Evolutionary conservation across 2,329 filamentous ascomycete genomes (phyloP).

Genomic region (Sporothrix dimorphospora): DNA sequence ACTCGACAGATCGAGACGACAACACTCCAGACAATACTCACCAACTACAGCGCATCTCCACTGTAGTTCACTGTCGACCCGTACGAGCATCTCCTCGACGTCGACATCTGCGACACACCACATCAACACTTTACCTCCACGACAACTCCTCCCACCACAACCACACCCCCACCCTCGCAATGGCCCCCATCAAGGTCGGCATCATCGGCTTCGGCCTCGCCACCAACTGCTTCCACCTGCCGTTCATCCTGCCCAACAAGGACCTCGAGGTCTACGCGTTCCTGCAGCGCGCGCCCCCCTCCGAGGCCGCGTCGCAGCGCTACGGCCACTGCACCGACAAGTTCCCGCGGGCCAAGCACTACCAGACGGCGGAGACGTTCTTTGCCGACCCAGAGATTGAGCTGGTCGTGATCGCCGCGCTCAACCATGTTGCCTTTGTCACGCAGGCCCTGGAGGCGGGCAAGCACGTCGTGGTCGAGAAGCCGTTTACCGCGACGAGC

Average conservation of each 20-base stretch:
- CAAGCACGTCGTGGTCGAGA: slow-evolving; percentile 52
- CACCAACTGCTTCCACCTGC: slow-evolving; percentile 53
- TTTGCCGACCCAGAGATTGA: slow-evolving; percentile 61
- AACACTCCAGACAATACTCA: background rate
- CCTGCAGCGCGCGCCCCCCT: slow-evolving; percentile 48
- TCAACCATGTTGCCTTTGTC: slow-evolving; percentile 58
- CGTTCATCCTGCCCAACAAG: slow-evolving; percentile 52
- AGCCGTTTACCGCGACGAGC: slow-evolving; percentile 53
- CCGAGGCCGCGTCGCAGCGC: slow-evolving; percentile 19
- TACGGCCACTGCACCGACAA: slow-evolving; percentile 54
- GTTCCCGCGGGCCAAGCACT: slow-evolving; percentile 55
- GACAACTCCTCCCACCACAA: background rate
- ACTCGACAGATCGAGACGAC: too few relatives aligned
- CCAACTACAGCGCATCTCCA: background rate
- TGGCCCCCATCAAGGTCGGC: slow-evolving; percentile 48
- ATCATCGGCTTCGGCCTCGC: slow-evolving; percentile 55
- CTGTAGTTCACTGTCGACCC: background rate
- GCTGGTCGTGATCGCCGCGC: slow-evolving; percentile 64
- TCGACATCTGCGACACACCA: too few relatives aligned
- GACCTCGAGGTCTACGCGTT: slow-evolving; percentile 53
- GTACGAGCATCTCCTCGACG: too few relatives aligned
- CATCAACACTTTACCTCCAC: background rate
- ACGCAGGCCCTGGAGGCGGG: slow-evolving; percentile 60
- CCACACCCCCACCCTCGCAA: background rate
- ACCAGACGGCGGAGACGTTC: slow-evolving; percentile 61